A percentile compares a stretch with the other conserved stretches of the same genome.
Evolutionary conservation across 179 eudicot genomes (phyloP).

Genomic region (Nepenthes alata): DNA sequence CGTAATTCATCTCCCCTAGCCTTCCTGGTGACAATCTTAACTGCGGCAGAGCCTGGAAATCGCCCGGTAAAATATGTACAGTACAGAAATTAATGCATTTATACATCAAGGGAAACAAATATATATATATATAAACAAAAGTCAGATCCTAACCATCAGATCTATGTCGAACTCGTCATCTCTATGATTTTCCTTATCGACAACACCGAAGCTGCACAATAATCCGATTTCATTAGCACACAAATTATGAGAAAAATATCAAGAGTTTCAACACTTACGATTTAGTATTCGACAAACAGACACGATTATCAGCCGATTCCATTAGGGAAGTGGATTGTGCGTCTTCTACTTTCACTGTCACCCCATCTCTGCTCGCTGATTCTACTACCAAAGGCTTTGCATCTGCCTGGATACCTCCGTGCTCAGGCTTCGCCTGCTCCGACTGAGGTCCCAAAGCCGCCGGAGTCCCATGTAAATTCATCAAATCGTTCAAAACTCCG

Average conservation of each 20-base stretch:
- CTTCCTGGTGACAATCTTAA: constrained; percentile 60
- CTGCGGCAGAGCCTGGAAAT: constrained; percentile 44
- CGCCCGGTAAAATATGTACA: not conserved
- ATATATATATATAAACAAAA: not conserved
- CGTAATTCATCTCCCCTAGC: constrained; percentile 23
- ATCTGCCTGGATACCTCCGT: constrained; percentile 6
- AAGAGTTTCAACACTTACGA: constrained; percentile 32
- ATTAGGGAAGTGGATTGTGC: constrained; percentile 27
- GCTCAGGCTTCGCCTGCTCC: constrained; percentile 6
- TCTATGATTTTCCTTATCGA: constrained; percentile 35
- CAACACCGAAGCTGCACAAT: constrained; percentile 21
- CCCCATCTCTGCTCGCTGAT: constrained; percentile 24
- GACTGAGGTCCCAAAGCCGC: constrained; percentile 5
- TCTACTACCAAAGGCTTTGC: constrained; percentile 19
- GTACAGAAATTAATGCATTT: not conserved
- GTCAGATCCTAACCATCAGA: constrained; percentile 63
- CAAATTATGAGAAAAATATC: not conserved
- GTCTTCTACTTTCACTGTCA: constrained; percentile 42
- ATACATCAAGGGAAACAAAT: too few species aligned
- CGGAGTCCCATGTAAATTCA: constrained; percentile 4
- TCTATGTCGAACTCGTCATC: constrained; percentile 65
- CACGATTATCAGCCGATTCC: constrained; percentile 41
- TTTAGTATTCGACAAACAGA: constrained; percentile 31
- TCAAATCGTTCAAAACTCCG: constrained; percentile 15
- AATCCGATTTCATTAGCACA: not conserved